These are phyloP conservation scores for Ormosia semicastrata DNA, from an alignment of 306 rosid genomes.

Conservation along the genomic window DNA sequence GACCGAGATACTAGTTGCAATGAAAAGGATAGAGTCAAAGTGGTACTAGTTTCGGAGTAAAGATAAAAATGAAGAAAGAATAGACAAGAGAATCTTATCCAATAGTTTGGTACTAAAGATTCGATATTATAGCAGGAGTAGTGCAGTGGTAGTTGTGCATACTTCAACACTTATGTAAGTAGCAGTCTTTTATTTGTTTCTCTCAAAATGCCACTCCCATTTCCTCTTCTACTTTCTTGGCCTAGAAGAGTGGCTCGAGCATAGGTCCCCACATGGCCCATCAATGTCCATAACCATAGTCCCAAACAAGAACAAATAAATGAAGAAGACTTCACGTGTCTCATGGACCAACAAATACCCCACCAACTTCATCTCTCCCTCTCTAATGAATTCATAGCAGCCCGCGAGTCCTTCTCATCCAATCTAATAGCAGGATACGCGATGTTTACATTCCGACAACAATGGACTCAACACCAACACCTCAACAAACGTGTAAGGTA, in stretches of 20 bases:
- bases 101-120: constrained; percentile 51
- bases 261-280: constrained; percentile 50
- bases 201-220: constrained; percentile 30
- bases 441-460: constrained; percentile 59
- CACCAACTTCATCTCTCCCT: constrained; percentile 51
- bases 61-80: constrained; percentile 17
- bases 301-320: constrained; percentile 47
- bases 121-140: constrained; percentile 31
- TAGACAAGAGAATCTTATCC: constrained; percentile 57
- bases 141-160: constrained; percentile 13
- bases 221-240: constrained; percentile 23
- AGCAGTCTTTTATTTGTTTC: constrained; percentile 39
- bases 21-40: constrained; percentile 13
- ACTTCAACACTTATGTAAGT: constrained; percentile 25
- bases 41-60: constrained; percentile 9
- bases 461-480: constrained; percentile 36
- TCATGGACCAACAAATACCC: constrained; percentile 68
- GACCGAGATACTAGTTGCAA: constrained; percentile 32
- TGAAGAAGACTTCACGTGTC: constrained; percentile 70
- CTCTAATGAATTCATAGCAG: constrained; percentile 41
- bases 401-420: constrained; percentile 57
- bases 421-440: constrained; percentile 72
- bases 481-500: constrained; percentile 49
- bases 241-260: constrained; percentile 41
- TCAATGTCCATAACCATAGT: constrained; percentile 34